These are phyloP conservation scores for Rhipidocladum racemiflorum DNA, from an alignment of 176 grass and related monocot genomes.

Conservation along the genomic window DNA sequence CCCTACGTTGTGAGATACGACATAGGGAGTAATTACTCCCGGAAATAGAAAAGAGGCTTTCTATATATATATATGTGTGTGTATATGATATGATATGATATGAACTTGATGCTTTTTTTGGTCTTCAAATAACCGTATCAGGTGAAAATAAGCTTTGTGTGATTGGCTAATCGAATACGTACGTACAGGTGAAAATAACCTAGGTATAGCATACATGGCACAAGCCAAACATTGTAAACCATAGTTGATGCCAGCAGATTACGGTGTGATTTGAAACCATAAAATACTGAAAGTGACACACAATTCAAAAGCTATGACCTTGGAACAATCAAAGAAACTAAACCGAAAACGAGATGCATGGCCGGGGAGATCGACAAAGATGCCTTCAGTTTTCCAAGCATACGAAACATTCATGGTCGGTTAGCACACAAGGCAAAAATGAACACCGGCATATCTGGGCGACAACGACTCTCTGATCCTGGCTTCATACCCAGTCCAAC, in stretches of 20 bases:
- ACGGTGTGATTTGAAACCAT: neutral
- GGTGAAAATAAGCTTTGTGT: too few relatives aligned
- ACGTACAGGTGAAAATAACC: too few relatives aligned
- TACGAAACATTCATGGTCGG: neutral
- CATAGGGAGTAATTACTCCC: too few relatives aligned
- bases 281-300: neutral
- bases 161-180: too few relatives aligned
- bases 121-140: too few relatives aligned
- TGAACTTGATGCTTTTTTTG: too few relatives aligned
- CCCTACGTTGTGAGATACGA: too few relatives aligned
- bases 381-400: neutral
- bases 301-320: neutral
- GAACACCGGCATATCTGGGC: neutral
- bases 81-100: too few relatives aligned
- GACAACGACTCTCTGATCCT: neutral
- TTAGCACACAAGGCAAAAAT: neutral
- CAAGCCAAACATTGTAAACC: neutral
- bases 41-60: too few relatives aligned
- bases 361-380: neutral
- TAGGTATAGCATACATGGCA: too few relatives aligned
- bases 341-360: neutral
- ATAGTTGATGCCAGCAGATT: neutral
- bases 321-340: neutral
- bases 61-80: too few relatives aligned
- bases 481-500: neutral